A percentile compares a stretch with the other conserved stretches of the same genome.
Evolutionary conservation across 345 rosid species (phyloP).

Genomic region (Melaleuca quinquenervia): DNA sequence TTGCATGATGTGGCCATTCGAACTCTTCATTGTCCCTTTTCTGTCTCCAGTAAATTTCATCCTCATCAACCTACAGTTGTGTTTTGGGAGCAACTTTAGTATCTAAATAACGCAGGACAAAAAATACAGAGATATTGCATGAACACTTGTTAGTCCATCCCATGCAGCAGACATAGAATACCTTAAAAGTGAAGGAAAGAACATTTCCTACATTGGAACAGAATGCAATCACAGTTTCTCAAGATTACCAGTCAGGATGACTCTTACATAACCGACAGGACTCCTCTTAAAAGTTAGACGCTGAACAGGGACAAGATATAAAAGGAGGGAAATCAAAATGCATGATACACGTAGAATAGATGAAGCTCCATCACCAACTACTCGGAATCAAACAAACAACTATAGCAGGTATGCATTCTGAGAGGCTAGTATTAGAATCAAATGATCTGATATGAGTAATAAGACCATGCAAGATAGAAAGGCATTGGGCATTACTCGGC

Average conservation of each 20-base stretch:
- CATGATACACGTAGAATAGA: not conserved
- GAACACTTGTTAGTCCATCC: not conserved
- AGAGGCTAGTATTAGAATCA: not conserved
- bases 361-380: not conserved
- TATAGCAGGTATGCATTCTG: not conserved
- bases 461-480: not conserved
- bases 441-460: not conserved
- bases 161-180: not conserved
- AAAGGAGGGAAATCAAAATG: not conserved
- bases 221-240: not conserved
- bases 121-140: not conserved
- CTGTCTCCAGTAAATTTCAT: conserved; percentile 73
- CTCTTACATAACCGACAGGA: not conserved
- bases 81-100: conserved; percentile 7
- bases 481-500: conserved; percentile 23
- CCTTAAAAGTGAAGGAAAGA: not conserved
- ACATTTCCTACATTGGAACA: not conserved
- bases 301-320: not conserved
- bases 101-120: not conserved
- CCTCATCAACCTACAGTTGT: conserved; percentile 71
- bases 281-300: not conserved
- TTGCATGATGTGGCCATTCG: conserved; percentile 56
- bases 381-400: not conserved
- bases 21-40: conserved; percentile 61
- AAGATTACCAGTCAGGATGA: not conserved